Evolutionary conservation across 2,329 filamentous ascomycete genomes (phyloP).

Genomic region (Beauveria australis): DNA sequence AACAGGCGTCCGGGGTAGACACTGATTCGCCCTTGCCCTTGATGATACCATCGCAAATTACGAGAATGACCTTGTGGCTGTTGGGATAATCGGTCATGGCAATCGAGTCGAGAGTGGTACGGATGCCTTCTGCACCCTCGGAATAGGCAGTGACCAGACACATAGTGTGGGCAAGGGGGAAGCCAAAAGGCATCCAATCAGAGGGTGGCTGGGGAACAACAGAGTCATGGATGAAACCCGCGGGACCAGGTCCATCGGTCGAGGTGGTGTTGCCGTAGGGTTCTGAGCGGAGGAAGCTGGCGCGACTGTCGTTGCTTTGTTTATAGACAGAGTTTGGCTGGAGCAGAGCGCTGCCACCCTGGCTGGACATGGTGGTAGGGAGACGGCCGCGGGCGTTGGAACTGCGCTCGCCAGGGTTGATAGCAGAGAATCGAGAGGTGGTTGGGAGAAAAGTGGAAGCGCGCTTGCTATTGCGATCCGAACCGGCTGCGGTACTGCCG

Average conservation of each 20-base stretch:
- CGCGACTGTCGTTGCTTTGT: constrained; percentile 52
- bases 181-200: constrained; percentile 96
- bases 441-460: constrained; percentile 79
- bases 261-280: constrained; percentile 45
- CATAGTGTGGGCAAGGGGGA: constrained; percentile 85
- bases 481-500: constrained; percentile 50
- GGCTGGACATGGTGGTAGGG: constrained; percentile 85
- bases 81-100: constrained; percentile 98
- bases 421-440: constrained; percentile 88
- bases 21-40: constrained; percentile 84
- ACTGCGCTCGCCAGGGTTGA: constrained; percentile 66
- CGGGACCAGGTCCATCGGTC: constrained; percentile 67
- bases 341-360: constrained; percentile 66
- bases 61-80: constrained; percentile 94
- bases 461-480: constrained; percentile 70
- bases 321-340: constrained; percentile 66
- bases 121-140: constrained; percentile 84
- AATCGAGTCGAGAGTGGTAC: constrained; percentile 91
- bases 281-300: constrained; percentile 57
- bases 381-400: constrained; percentile 48
- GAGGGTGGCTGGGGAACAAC: constrained; percentile 94
- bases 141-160: constrained; percentile 96
- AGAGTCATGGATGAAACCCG: constrained; percentile 91
- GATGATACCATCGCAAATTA: constrained; percentile 96
- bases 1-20: constrained; percentile 81